phyloP scores from a whole-genome alignment of 106 monocot species.

The Allium sativum region DNA sequence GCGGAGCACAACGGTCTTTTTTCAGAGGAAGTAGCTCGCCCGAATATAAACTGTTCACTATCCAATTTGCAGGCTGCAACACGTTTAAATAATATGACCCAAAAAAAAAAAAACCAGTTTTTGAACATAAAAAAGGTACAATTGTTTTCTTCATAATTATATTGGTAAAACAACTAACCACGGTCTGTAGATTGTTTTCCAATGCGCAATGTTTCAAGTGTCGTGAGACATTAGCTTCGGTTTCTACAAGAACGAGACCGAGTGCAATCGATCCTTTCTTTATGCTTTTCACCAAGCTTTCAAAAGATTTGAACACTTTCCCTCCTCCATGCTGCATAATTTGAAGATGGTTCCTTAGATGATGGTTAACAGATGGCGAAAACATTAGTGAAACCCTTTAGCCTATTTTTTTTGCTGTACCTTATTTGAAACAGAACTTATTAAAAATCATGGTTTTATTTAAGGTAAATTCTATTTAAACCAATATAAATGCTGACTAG shows the following conservation, averaged over 20 bases:
- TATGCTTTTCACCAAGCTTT: conserved; percentile 47
- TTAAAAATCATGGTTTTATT: too few species aligned
- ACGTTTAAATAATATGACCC: not conserved
- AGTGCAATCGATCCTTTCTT: conserved; percentile 29
- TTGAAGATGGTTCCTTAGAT: too few species aligned
- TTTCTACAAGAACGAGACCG: conserved; percentile 53
- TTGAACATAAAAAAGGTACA: not conserved
- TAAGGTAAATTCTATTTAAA: too few species aligned
- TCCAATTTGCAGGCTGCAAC: conserved; percentile 69
- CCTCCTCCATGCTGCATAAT: conserved; percentile 73
- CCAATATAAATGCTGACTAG: too few species aligned
- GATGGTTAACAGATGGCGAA: too few species aligned
- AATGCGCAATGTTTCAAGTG: conserved; percentile 65
- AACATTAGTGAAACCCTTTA: too few species aligned
- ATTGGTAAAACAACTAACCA: conserved; percentile 28
- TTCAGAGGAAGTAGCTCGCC: conserved; percentile 62
- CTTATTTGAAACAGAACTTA: too few species aligned
- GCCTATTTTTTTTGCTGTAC: too few species aligned
- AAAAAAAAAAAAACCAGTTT: not conserved
- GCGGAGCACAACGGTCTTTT: conserved; percentile 30
- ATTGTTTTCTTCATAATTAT: too few species aligned
- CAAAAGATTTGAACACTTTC: conserved; percentile 50
- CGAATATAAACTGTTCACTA: conserved; percentile 44
- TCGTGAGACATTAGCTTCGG: conserved; percentile 45
- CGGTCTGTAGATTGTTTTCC: conserved; percentile 42